phyloP scores from a whole-genome alignment of 169 alveolate species.

The Cryptosporidium meleagridis region DNA sequence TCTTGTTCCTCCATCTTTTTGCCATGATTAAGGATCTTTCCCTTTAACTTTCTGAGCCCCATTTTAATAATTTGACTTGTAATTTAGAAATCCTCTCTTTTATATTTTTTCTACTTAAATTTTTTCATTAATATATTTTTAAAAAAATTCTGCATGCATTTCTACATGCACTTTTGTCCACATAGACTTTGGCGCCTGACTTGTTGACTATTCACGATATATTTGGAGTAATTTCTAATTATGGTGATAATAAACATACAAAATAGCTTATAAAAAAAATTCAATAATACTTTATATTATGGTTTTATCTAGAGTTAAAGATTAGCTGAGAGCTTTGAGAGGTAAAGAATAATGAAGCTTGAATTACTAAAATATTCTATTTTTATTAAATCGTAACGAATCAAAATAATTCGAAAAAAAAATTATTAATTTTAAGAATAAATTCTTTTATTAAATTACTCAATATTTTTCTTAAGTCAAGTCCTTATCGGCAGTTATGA shows the following conservation, averaged over 20 bases:
- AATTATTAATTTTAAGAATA: too few relatives aligned
- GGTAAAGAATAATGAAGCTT: too few relatives aligned
- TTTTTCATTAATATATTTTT: neutral
- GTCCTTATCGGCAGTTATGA: neutral
- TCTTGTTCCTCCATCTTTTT: neutral
- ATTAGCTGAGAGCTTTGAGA: neutral
- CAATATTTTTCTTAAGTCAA: neutral
- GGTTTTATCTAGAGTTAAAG: neutral
- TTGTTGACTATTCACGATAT: slow-evolving; percentile 4
- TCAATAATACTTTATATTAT: neutral
- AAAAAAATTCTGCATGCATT: slow-evolving; percentile 7
- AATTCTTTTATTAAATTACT: neutral
- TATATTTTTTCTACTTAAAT: neutral
- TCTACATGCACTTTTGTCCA: slow-evolving; percentile 28
- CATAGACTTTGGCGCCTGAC: slow-evolving; percentile 17
- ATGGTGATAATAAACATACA: neutral
- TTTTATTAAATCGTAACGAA: neutral
- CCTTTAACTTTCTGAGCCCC: neutral
- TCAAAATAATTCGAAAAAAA: neutral
- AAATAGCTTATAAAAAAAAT: neutral
- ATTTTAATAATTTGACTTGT: neutral
- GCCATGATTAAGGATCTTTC: neutral
- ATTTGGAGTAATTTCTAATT: neutral
- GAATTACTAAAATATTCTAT: too few relatives aligned
- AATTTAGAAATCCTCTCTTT: neutral